Evolutionary conservation across 495 filamentous ascomycete genomes (phyloP), one percentile per base, ranked within the genome.

Genomic region (Talaromyces borbonicus): DNA sequence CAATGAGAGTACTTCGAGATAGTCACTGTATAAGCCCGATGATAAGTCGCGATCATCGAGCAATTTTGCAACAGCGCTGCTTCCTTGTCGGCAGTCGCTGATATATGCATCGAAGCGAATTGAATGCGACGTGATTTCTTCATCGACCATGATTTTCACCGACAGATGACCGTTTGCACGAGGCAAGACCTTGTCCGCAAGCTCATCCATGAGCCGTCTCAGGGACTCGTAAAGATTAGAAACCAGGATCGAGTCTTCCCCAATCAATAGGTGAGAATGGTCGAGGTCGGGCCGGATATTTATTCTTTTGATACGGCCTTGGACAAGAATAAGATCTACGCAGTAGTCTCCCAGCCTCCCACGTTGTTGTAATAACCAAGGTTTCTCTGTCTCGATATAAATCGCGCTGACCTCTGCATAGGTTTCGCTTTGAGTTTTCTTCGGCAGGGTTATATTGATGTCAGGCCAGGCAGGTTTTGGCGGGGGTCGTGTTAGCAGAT

Each of bases 311-410:
- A 89, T 63, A 26, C 71, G 51, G 0, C 81, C 80, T 2, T 62
- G 56, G 1, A 86, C 61, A 2, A 88, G 59, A 8, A 90, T 65
- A 1, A 80, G 48, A 48, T 89, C 84, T 0, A 83, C 83, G 51
- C 77, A 79, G 57, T 83, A 87, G 57, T 85, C 80, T 0, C 71
- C 67, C 0, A 83, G 77, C 3, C 63, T 55, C 26, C 79, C 73
- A 52, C 73, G 83, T 52, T 87, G 75, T 56, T 89, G 80, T 38
- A 90, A 54, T 22, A 85, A 59, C 78, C 80, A 87, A 0, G 83
- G 81, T 3, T 56, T 64, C 1, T 73, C 62, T 8, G 67, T 58
- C 2, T 69, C 72, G 32, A 86, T 80, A 9, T 66, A 53, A 3
- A 87, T 64, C 22, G 64, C 52, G 30, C 70, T 72, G 29, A 87